Evolutionary conservation across 768 basidiomycete genomes (phyloP).

Genomic region (Coprinopsis cinerea): DNA sequence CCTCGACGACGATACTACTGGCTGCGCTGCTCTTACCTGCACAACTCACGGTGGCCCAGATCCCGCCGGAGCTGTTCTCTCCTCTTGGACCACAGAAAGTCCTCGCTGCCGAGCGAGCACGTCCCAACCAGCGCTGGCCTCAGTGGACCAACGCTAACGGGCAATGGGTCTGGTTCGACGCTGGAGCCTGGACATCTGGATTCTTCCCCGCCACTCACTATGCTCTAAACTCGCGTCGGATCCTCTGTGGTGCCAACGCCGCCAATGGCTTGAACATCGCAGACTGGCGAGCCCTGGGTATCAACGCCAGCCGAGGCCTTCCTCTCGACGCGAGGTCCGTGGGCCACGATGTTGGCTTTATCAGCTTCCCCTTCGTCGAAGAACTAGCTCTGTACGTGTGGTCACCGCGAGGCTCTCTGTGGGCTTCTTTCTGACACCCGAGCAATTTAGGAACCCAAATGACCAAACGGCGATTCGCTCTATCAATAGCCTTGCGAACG

Average conservation of each 20-base stretch:
- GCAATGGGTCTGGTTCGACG: constrained; percentile 45
- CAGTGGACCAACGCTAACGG: constrained; percentile 53
- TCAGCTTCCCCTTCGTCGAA: constrained; percentile 63
- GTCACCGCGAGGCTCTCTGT: not conserved
- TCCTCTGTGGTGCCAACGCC: constrained; percentile 37
- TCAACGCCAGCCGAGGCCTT: constrained; percentile 45
- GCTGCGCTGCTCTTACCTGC: constrained; percentile 2
- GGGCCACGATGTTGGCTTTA: constrained; percentile 67
- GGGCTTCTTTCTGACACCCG: too few relatives aligned
- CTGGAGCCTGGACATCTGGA: constrained; percentile 62
- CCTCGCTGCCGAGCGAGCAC: constrained; percentile 43
- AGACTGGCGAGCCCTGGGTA: constrained; percentile 54
- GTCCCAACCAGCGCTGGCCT: constrained; percentile 46
- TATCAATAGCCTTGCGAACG: constrained; percentile 50
- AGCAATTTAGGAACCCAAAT: constrained; percentile 53
- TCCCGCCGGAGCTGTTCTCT: constrained; percentile 51
- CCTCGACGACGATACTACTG: not conserved
- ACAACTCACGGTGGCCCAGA: constrained; percentile 13
- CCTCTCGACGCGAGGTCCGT: constrained; percentile 45
- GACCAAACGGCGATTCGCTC: constrained; percentile 52
- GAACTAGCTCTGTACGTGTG: constrained; percentile 51
- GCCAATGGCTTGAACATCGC: constrained; percentile 32
- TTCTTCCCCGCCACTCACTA: constrained; percentile 62
- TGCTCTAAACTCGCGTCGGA: constrained; percentile 47
- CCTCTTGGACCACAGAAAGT: constrained; percentile 54